These are phyloP conservation scores for Volvox reticuliferus DNA, from an alignment of 139 green algal genomes.

Conservation along the genomic window DNA sequence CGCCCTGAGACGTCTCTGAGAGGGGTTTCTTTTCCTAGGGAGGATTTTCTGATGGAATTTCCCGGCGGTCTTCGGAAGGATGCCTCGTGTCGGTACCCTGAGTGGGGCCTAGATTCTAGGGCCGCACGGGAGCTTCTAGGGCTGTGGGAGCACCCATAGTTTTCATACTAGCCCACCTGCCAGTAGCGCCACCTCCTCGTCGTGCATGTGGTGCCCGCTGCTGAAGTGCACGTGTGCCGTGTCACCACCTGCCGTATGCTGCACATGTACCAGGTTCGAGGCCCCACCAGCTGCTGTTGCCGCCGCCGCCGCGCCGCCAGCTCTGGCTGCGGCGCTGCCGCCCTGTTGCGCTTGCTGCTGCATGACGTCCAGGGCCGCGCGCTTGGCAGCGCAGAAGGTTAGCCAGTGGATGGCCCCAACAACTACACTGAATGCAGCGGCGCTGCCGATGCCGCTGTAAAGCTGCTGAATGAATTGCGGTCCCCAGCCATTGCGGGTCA, in stretches of 20 bases:
- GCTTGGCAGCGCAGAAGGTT: slow-evolving; percentile 51
- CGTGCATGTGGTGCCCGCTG: slow-evolving; percentile 45
- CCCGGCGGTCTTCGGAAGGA: no score
- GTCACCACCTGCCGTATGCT: not conserved
- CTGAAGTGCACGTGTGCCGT: slow-evolving; percentile 41
- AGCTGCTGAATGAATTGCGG: slow-evolving; percentile 36
- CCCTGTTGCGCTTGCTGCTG: slow-evolving; percentile 5
- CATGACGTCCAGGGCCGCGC: slow-evolving; percentile 24
- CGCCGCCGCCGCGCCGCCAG: not conserved
- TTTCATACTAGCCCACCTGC: not conserved
- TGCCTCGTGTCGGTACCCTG: no score
- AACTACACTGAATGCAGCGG: slow-evolving; percentile 62
- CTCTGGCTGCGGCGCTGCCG: not conserved
- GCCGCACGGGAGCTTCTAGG: no score
- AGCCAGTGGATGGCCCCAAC: slow-evolving; percentile 65
- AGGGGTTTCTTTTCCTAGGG: no score
- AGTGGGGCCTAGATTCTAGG: no score
- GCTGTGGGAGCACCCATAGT: no score
- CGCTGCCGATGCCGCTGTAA: slow-evolving; percentile 48
- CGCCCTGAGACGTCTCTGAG: no score
- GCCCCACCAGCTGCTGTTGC: not conserved
- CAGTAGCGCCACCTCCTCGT: slow-evolving; percentile 24
- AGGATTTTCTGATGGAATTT: no score
- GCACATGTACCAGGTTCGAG: not conserved
- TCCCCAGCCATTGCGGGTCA: slow-evolving; percentile 48